Conservation (phyloP, 345 rosid species). For the Aquilaria sinensis region DNA sequence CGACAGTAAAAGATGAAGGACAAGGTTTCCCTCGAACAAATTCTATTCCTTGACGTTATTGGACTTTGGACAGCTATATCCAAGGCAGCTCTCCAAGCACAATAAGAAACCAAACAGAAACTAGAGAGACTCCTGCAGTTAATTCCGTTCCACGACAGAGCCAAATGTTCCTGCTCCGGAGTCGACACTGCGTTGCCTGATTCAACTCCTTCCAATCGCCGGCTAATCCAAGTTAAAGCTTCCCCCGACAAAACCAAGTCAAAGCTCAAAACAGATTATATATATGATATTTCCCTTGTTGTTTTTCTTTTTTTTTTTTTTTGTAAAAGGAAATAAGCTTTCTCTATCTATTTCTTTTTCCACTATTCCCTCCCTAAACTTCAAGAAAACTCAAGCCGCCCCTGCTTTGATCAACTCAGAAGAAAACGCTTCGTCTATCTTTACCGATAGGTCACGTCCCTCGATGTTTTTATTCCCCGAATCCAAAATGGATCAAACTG, state of each 20-base stretch:
- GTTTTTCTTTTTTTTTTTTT: no score
- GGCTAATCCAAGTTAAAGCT: slow-evolving; percentile 1
- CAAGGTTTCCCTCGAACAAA: slow-evolving; percentile 15
- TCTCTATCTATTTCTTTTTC: neutral
- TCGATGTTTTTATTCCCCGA: slow-evolving; percentile 24
- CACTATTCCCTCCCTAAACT: slow-evolving; percentile 12
- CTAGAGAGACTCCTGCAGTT: neutral
- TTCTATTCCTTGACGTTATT: slow-evolving; percentile 48
- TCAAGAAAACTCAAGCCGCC: slow-evolving; percentile 37
- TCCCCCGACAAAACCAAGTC: neutral
- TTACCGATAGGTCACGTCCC: slow-evolving; percentile 8
- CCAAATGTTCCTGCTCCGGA: slow-evolving; percentile 2
- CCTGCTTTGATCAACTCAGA: slow-evolving; percentile 31
- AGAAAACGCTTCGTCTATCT: slow-evolving; percentile 19
- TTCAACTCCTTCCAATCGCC: slow-evolving; percentile 13
- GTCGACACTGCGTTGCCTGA: slow-evolving; percentile 19
- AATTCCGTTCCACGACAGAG: slow-evolving; percentile 11
- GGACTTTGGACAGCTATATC: slow-evolving; percentile 42
- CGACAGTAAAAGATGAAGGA: slow-evolving; percentile 13
- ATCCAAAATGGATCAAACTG: slow-evolving; percentile 16
- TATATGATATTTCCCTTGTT: no score
- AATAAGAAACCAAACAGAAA: slow-evolving; percentile 10
- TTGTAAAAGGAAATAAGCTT: slow-evolving; percentile 1
- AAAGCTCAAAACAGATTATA: neutral
- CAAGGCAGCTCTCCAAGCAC: slow-evolving; percentile 23